Base-by-base conservation (phyloP, 495 filamentous ascomycete species). In the Pseudevernia furfuracea region DNA sequence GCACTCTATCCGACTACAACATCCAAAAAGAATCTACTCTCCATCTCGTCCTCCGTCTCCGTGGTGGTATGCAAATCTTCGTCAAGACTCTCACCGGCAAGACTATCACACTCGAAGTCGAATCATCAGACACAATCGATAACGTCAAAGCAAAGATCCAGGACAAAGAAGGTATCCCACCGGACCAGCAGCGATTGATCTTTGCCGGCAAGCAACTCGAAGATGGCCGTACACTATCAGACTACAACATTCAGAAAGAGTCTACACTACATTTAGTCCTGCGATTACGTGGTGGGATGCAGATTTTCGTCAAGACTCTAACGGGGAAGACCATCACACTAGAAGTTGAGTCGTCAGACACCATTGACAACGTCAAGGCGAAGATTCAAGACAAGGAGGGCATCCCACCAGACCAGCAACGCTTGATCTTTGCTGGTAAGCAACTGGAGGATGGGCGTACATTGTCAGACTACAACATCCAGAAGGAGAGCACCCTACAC, bases 171-270 rank as follows among this genome's bases (percentile, higher is more conserved):
- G 92, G 92, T 53, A 96, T 96, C 68, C 92, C 91, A 23, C 92
- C 92, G 10, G 91, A 96, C 75, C 91, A 95, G 76, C 91, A 95
- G 75, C 90, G 92, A 73, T 79, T 97, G 41, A 97, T 97, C 71
- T 97, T 97, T 72, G 92, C 93, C 44, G 93, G 93, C 68, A 97
- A 97, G 87, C 92, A 96, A 75, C 82, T 96, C 37, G 91, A 92
- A 70, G 89, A 92, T 72, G 88, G 88, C 69, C 90, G 93, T 23
- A 97, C 93, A n/a, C 81, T 98, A 3, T 90, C 85, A 66, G 94
- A 97, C 74, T 97, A 97, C 85, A 98, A 98, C 81, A 98, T 97
- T 60, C 94, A 97, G 76, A 98, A 98, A 80, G 94, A 97, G 77
- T 92, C 88, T 48, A 98, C 94, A n/a, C 82, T 98, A 17, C 94